A percentile compares a stretch with the other conserved stretches of the same genome.
phyloP scores from a whole-genome alignment of 1,284 basidiomycete species.

The Grifola frondosa region DNA sequence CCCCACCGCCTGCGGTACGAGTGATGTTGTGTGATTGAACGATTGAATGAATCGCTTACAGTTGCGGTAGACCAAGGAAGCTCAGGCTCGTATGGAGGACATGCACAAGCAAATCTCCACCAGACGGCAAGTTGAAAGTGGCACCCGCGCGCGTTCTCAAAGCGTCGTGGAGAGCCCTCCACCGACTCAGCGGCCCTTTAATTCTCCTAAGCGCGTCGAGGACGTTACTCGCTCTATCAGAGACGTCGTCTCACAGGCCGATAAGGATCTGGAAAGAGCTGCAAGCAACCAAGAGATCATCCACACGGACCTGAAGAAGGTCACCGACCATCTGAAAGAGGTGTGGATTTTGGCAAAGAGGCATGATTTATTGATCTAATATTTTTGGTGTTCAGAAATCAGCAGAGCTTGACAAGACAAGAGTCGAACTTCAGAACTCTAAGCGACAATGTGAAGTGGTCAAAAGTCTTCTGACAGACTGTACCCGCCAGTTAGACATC shows the following conservation, averaged over 20 bases:
- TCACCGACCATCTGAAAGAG: slow-evolving; percentile 56
- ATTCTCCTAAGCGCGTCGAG: slow-evolving; percentile 17
- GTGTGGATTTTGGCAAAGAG: slow-evolving; percentile 35
- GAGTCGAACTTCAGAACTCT: slow-evolving; percentile 63
- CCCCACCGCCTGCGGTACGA: slow-evolving; percentile 43
- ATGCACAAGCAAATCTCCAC: slow-evolving; percentile 73
- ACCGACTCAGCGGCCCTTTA: slow-evolving; percentile 21
- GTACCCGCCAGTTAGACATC: slow-evolving; percentile 84
- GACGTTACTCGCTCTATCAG: slow-evolving; percentile 43
- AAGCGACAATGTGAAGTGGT: slow-evolving; percentile 77
- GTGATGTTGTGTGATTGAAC: neutral
- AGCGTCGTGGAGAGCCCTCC: slow-evolving; percentile 28
- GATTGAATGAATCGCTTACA: slow-evolving; percentile 3
- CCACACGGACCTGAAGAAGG: slow-evolving; percentile 44
- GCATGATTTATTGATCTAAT: slow-evolving; percentile 1
- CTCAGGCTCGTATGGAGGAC: slow-evolving; percentile 73
- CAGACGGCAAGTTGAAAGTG: slow-evolving; percentile 52
- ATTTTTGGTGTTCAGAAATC: slow-evolving; percentile 42
- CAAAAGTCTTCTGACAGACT: slow-evolving; percentile 71
- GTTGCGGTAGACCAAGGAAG: slow-evolving; percentile 58
- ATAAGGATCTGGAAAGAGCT: slow-evolving; percentile 52
- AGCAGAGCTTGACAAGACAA: slow-evolving; percentile 57
- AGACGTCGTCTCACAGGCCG: slow-evolving; percentile 55
- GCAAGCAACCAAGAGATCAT: slow-evolving; percentile 53
- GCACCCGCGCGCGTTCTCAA: slow-evolving; percentile 45